Conservation (phyloP, 331 rosid genomes). For the Spiraea crenata region DNA sequence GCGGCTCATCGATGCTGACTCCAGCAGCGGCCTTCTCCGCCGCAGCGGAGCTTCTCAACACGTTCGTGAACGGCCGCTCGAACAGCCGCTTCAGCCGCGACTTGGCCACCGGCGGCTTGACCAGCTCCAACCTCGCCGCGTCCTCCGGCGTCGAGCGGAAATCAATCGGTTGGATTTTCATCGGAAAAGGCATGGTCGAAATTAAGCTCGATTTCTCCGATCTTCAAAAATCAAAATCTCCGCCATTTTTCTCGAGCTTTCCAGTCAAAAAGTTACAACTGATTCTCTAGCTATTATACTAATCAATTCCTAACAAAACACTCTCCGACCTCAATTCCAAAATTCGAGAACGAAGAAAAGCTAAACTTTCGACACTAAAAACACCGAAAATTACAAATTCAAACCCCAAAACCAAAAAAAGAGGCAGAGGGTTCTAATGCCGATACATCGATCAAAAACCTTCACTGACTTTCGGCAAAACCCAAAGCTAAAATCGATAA, state of each 20-base stretch:
- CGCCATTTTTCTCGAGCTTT: slow-evolving; percentile 27
- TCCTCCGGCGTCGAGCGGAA: slow-evolving; percentile 38
- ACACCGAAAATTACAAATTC: background rate
- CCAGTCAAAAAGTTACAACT: background rate
- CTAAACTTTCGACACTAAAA: background rate
- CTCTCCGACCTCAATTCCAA: slow-evolving; percentile 36
- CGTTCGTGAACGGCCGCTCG: slow-evolving; percentile 69
- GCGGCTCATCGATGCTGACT: slow-evolving; percentile 34
- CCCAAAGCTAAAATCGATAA: slow-evolving; percentile 20
- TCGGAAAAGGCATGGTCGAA: slow-evolving; percentile 50
- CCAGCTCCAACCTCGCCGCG: slow-evolving; percentile 39
- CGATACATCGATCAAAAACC: slow-evolving; percentile 24
- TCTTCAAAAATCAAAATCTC: slow-evolving; percentile 17
- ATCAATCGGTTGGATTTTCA: slow-evolving; percentile 86
- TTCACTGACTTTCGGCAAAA: slow-evolving; percentile 20
- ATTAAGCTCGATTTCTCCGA: slow-evolving; percentile 17
- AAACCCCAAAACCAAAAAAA: slow-evolving; percentile 12
- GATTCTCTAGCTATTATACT: slow-evolving; percentile 11
- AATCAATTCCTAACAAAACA: slow-evolving; percentile 19
- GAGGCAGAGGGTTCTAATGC: slow-evolving; percentile 13
- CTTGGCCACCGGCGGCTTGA: slow-evolving; percentile 64
- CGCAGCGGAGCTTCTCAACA: slow-evolving; percentile 37
- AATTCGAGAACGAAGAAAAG: slow-evolving; percentile 28
- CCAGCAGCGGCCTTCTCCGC: slow-evolving; percentile 26
- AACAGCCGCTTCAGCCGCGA: slow-evolving; percentile 74